Conservation (phyloP, 805 yeast genomes). For the Candida dajiaensis region DNA sequence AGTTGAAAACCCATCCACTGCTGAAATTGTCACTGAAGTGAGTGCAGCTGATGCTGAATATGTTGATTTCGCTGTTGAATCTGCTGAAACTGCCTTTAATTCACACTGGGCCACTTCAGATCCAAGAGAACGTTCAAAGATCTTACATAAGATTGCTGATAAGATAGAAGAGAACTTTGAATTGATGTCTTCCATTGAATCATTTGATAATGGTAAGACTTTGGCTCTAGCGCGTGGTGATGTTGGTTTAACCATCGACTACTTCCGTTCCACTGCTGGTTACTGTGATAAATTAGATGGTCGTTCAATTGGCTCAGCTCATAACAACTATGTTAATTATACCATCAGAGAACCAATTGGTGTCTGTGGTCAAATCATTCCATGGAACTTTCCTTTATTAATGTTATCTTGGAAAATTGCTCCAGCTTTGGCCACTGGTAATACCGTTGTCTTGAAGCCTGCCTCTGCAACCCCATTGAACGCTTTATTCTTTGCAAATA, state of each 20-base stretch:
- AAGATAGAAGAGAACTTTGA: conserved; percentile 59
- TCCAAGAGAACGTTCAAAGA: conserved; percentile 49
- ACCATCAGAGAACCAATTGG: conserved; percentile 73
- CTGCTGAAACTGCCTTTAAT: conserved; percentile 59
- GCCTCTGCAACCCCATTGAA: conserved; percentile 76
- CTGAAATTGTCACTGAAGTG: conserved; percentile 52
- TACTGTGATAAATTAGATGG: conserved; percentile 68
- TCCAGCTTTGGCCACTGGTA: conserved; percentile 75
- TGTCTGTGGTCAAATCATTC: conserved; percentile 78
- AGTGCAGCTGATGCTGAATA: conserved; percentile 56
- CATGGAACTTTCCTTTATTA: conserved; percentile 81
- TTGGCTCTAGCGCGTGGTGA: conserved; percentile 61
- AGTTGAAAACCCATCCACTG: conserved; percentile 57
- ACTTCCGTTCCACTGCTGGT: conserved; percentile 68
- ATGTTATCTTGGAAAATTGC: conserved; percentile 79
- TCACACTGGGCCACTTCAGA: conserved; percentile 52
- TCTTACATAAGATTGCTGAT: conserved; percentile 58
- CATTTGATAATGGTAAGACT: conserved; percentile 76
- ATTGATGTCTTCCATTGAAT: conserved; percentile 59
- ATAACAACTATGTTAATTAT: conserved; percentile 51
- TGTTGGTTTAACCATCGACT: conserved; percentile 55
- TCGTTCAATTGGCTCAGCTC: conserved; percentile 55
- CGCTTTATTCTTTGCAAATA: conserved; percentile 56
- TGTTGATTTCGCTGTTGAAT: conserved; percentile 63
- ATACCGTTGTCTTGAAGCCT: conserved; percentile 66